phyloP scores from a whole-genome alignment of 78 protist species.

The Isochrysis galbana region DNA sequence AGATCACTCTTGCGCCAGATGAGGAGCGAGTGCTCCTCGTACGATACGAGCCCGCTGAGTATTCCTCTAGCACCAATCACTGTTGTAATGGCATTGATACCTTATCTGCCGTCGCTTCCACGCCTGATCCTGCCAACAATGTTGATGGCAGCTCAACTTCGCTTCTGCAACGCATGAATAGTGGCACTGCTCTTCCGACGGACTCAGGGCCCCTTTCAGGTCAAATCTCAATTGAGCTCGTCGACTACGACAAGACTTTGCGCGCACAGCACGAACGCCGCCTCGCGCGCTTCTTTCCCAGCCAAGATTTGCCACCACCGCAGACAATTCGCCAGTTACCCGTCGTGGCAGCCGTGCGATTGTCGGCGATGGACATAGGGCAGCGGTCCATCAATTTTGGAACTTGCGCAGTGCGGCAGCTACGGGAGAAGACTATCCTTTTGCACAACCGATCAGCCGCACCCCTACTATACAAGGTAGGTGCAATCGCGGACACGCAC shows the following conservation, averaged over 20 bases:
- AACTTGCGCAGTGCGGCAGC: slow-evolving; percentile 39
- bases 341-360: slow-evolving; percentile 30
- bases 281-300: neutral
- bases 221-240: neutral
- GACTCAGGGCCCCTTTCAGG: too few relatives aligned
- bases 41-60: too few relatives aligned
- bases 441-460: slow-evolving; percentile 61
- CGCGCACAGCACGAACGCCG: neutral
- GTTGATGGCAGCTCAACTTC: too few relatives aligned
- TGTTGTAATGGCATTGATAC: too few relatives aligned
- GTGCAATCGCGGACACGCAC: too few relatives aligned
- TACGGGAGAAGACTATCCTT: slow-evolving; percentile 37
- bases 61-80: too few relatives aligned
- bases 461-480: slow-evolving; percentile 70
- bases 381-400: slow-evolving; percentile 76
- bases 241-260: neutral
- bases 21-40: slow-evolving; percentile 1
- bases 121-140: too few relatives aligned
- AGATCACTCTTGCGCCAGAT: neutral
- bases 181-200: too few relatives aligned
- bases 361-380: slow-evolving; percentile 61
- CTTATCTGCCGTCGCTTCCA: too few relatives aligned
- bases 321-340: neutral
- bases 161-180: too few relatives aligned
- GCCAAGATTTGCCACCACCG: neutral